Conservation (phyloP, 2,329 filamentous ascomycete genomes). For the Beauveria australis region DNA sequence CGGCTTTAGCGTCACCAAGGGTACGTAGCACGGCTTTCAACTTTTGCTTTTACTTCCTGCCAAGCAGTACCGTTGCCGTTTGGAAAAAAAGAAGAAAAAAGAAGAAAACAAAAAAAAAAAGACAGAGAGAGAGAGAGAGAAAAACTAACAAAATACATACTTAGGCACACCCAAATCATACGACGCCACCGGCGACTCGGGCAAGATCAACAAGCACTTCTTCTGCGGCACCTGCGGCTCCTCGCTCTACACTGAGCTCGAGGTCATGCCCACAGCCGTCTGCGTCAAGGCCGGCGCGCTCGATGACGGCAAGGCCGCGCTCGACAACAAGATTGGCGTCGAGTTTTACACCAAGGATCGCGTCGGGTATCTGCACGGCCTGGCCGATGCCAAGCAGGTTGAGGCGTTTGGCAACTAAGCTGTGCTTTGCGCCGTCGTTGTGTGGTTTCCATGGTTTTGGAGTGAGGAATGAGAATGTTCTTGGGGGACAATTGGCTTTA, state of each 20-base stretch:
- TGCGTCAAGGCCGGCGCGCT: constrained; percentile 44
- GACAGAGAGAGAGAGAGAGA: no score
- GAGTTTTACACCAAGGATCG: constrained; percentile 47
- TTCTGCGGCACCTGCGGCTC: constrained; percentile 46
- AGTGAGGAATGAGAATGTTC: not conserved
- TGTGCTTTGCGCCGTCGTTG: not conserved
- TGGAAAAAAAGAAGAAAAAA: not conserved
- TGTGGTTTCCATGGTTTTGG: no score
- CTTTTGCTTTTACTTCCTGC: not conserved
- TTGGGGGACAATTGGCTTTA: no score
- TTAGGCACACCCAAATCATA: constrained; percentile 38
- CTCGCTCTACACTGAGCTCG: constrained; percentile 42
- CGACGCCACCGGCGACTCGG: constrained; percentile 38
- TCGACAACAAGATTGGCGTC: constrained; percentile 34
- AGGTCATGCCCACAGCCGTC: constrained; percentile 42
- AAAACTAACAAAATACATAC: not conserved
- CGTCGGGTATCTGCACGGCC: constrained; percentile 31
- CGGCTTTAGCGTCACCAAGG: constrained; percentile 41
- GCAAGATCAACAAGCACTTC: constrained; percentile 48
- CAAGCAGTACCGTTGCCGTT: no score
- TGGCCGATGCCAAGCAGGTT: constrained; percentile 41
- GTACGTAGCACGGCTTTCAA: constrained; percentile 17
- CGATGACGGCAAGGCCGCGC: constrained; percentile 37
- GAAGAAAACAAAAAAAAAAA: not conserved
- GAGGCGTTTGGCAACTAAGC: constrained; percentile 17